Conservation (phyloP, 805 yeast genomes). For the Isabelozyma gotoi region DNA sequence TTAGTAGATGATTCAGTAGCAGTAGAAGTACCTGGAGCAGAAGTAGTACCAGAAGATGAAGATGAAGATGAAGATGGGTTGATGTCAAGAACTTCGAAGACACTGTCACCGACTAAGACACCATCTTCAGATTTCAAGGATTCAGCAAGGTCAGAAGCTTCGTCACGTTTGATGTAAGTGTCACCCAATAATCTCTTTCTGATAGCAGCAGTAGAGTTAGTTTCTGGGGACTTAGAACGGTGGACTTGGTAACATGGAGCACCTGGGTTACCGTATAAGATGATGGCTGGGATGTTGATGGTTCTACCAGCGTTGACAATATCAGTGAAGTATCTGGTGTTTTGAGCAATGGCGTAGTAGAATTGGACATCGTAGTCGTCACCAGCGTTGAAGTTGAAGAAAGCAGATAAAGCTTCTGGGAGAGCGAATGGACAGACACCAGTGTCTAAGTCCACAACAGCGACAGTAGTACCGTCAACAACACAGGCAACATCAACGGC, state of each 20-base stretch:
- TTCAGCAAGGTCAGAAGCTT: slow-evolving; percentile 18
- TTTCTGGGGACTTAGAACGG: slow-evolving; percentile 22
- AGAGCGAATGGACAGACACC: slow-evolving; percentile 39
- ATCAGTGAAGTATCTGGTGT: slow-evolving; percentile 31
- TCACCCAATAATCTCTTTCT: slow-evolving; percentile 37
- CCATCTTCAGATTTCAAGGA: slow-evolving; percentile 25
- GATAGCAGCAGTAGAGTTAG: slow-evolving; percentile 41
- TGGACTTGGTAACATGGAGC: slow-evolving; percentile 30
- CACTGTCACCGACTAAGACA: slow-evolving; percentile 16
- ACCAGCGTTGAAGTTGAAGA: slow-evolving; percentile 22
- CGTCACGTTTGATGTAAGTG: slow-evolving; percentile 30
- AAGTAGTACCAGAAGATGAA: slow-evolving; percentile 5
- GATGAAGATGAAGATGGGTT: slow-evolving; percentile 10
- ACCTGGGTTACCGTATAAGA: slow-evolving; percentile 20
- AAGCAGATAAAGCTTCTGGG: slow-evolving; percentile 25
- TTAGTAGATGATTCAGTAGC: slow-evolving; percentile 18
- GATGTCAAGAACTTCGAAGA: slow-evolving; percentile 12
- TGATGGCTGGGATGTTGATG: slow-evolving; percentile 32
- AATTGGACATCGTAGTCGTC: slow-evolving; percentile 34
- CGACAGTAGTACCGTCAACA: slow-evolving; percentile 30
- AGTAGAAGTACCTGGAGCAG: slow-evolving; percentile 5
- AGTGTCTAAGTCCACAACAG: slow-evolving; percentile 39
- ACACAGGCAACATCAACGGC: slow-evolving; percentile 39
- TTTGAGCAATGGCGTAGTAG: slow-evolving; percentile 29
- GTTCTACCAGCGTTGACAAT: slow-evolving; percentile 32